Evolutionary conservation across 1,284 basidiomycete genomes (phyloP), one percentile per base, ranked within the genome.

Genomic region (Athelia psychrophila): DNA sequence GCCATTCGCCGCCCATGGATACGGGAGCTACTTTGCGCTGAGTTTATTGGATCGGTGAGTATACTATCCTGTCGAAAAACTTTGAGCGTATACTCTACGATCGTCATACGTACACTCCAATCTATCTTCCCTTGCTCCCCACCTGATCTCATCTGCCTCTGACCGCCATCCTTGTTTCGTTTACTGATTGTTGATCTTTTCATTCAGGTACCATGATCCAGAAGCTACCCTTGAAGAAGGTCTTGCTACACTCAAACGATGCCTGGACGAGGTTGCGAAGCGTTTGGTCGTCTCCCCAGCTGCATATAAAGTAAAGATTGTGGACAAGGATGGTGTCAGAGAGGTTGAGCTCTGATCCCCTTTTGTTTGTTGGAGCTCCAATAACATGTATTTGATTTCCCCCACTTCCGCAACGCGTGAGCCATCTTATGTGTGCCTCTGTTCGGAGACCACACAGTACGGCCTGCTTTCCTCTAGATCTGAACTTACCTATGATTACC

Each of bases 1-100:
- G 4, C 95, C 95, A 0, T 99, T 95, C 67, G 95, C 87, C 5
- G 95, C 95, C 0, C 96, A 98, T 67, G 97, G 96, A 1, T 95
- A 98, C 67, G 96, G 94, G 35, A 84, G 88, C 54, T 96, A 95
- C 73, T 96, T 99, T 68, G 88, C 86, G 19, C 75, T 98, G 61
- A 88, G 89, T 80, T 91, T 95, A 63, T 80, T 99, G 56, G 96
- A 99, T 66, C 79, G 90, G 85, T 95, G 69, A 52, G 81, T 66
- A 8, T 5, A n/a, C n/a, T n/a, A 16, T 5, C 5, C 25, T 42
- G 8, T 6, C n/a, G n/a, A 18, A 42, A 8, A 42, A 6, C 5
- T 8, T n/a, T 42, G 6, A 42, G 6, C n/a, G n/a, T 9, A 42
- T n/a, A 9, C n/a, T 9, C 16, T 42, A 42, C n/a, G 38, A 42